Evolutionary conservation across 257 asterid species (phyloP), one percentile per base, ranked within the genome.

Genomic region (Mentha longifolia): DNA sequence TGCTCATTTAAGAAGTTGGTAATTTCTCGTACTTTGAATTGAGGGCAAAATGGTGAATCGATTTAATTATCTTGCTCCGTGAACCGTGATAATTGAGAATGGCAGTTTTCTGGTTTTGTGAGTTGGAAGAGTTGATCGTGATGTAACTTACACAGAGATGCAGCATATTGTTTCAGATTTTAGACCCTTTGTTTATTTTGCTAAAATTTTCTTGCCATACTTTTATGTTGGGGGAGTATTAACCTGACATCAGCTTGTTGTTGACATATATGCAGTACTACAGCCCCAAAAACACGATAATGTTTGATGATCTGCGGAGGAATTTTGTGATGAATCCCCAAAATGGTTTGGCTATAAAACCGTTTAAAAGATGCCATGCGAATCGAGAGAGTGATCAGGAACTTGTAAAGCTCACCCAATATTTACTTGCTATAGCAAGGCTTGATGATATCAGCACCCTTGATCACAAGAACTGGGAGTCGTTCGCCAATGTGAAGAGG

Each of bases 251-350:
- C 20, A 13, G 41, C 49, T 49, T 59, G 20, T n/a, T n/a, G n/a
- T 50, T 57, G 58, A 28, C 51, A 13, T 41, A 9, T 75, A 7
- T 84, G 85, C 89, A 91, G 99, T 85, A 84, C 73, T 94, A 91
- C 85, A 79, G 79, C 76, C 70, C 88, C 20, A 82, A 84, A 62
- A 94, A 91, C 84, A 94, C 99, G 58, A 88, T 94, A 74, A 94
- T 91, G 99, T 94, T 94, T 70, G 97, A 94, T 73, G 99, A 94
- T 73, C 62, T 91, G 67, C 75, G 96, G 77, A 86, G 99, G 79
- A 94, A 91, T 70, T 94, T 94, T 65, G 97, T 87, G 80, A 94
- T 94, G 99, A 94, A 94, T 83, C 99, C 99, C 43, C 88, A 83
- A 73, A 91, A 88, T 76, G 97, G 99, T 16, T 75, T 94, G 88